phyloP scores from a whole-genome alignment of 2,329 filamentous ascomycete species.

The Pestalotiopsis sp. region DNA sequence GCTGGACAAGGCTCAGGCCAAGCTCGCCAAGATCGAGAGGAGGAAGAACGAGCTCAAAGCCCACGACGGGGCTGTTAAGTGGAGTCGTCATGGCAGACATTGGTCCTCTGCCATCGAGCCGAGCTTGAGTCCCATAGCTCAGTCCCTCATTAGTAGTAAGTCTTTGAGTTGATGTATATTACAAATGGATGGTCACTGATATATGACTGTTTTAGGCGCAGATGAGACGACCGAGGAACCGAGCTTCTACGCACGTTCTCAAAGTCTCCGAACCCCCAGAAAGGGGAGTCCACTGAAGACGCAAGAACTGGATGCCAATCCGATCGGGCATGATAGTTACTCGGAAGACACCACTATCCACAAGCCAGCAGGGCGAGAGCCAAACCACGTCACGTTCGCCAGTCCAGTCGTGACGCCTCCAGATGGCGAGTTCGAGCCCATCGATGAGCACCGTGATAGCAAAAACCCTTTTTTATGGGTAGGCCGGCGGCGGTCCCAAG shows the following conservation, averaged over 20 bases:
- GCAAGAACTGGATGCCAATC: neutral
- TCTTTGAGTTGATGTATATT: neutral
- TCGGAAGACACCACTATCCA: constrained; percentile 30
- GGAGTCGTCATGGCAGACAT: constrained; percentile 44
- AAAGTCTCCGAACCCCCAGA: neutral
- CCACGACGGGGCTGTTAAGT: constrained; percentile 37
- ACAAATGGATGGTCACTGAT: neutral
- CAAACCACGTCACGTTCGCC: neutral
- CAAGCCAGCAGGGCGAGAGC: constrained; percentile 13
- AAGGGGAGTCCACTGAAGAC: neutral
- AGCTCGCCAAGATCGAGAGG: constrained; percentile 42
- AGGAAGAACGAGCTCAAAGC: constrained; percentile 38
- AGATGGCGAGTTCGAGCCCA: neutral
- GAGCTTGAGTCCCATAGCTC: constrained; percentile 47
- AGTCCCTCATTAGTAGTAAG: constrained; percentile 35
- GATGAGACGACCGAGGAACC: neutral
- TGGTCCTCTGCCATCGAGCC: constrained; percentile 55
- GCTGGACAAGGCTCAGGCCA: constrained; percentile 33
- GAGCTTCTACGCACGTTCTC: neutral
- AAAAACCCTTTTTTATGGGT: constrained; percentile 34
- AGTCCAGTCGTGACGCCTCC: neutral
- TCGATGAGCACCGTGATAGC: constrained; percentile 5
- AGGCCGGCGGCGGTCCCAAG: constrained; percentile 25
- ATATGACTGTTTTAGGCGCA: neutral
- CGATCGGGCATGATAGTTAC: constrained; percentile 9